Base-by-base conservation (phyloP, 2,329 filamentous ascomycete species). In the Monosporascus sp. region DNA sequence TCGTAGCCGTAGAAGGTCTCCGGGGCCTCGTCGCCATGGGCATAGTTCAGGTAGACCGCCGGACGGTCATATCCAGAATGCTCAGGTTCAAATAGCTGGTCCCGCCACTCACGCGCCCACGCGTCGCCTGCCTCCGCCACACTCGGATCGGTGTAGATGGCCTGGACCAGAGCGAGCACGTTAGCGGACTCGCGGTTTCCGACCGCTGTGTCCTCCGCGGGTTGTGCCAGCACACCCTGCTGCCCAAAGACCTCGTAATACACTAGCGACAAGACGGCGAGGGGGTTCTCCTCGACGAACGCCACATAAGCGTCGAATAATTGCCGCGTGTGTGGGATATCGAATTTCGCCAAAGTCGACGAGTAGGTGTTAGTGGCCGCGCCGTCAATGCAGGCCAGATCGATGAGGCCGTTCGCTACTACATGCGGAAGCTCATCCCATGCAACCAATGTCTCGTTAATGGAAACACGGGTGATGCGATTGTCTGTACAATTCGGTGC, bases 21-120 rank as follows among this genome's bases (percentile, higher is more conserved):
- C 11, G 53, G 49, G 2, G 37, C 37, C 49, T 57, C 56, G 44
- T 56, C 55, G 1, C 56, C 56, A 48, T 56, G 54, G 3, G 54
- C 56, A 37, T 58, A 58, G 46, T 58, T 58, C 37, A 53, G n/a
- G 37, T 58, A 58, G 3, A 56, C 44, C 6, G 44, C 43, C 48
- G 50, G 38, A 5, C 24, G 51, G 20, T 46, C 38, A 46, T 58
- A 56, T 15, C 56, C 54, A 1, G 56, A 56, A 46, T 49, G 28
- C 26, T 55, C 24, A 22, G 51, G 48, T 22, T 52, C 26, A 3
- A 40, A 20, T 3, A 54, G 26, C 45, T 51, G 20, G 35, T 56
- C 48, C 20, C 56, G 54, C 46, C 51, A 50, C 3, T 44, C 14
- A 3, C 20, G 35, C n/a, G 40, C 56, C 54, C 54, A 58, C 3